Percentiles rank a stretch among this genome's conserved stretches.
These are phyloP conservation scores for Lasiosphaeria hispida DNA, from an alignment of 495 filamentous ascomycete genomes.

Conservation along the genomic window DNA sequence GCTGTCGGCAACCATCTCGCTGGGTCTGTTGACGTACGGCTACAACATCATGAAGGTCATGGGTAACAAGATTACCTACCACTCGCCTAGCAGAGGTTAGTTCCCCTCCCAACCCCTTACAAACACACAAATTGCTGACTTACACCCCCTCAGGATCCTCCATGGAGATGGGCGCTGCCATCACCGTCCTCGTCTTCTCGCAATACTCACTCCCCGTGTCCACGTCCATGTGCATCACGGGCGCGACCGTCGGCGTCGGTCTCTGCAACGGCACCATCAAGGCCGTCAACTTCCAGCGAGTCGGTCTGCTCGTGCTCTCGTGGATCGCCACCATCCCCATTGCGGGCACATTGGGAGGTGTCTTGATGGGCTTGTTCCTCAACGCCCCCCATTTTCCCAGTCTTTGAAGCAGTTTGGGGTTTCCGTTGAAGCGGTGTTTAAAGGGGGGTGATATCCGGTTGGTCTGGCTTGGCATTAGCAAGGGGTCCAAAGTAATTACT, in stretches of 20 bases:
- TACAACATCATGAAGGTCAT: constrained; percentile 65
- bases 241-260: constrained; percentile 62
- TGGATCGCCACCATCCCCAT: constrained; percentile 61
- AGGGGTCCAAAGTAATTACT: too few species aligned
- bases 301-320: constrained; percentile 52
- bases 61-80: constrained; percentile 67
- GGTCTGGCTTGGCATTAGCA: too few species aligned
- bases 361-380: constrained; percentile 57
- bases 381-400: constrained; percentile 49
- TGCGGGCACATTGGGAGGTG: constrained; percentile 55
- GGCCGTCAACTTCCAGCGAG: constrained; percentile 60
- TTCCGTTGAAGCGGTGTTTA: too few species aligned
- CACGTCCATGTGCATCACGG: constrained; percentile 62
- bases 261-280: constrained; percentile 58
- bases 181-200: constrained; percentile 55
- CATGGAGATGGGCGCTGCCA: constrained; percentile 67
- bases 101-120: too few species aligned
- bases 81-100: constrained; percentile 57
- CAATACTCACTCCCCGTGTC: constrained; percentile 52
- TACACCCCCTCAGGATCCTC: constrained; percentile 47
- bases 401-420: too few species aligned
- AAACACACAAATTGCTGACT: background rate
- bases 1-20: constrained; percentile 39
- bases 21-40: constrained; percentile 66
- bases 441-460: too few species aligned